Evolutionary conservation across 331 rosid genomes (phyloP).

Genomic region (Acacia pycnantha): DNA sequence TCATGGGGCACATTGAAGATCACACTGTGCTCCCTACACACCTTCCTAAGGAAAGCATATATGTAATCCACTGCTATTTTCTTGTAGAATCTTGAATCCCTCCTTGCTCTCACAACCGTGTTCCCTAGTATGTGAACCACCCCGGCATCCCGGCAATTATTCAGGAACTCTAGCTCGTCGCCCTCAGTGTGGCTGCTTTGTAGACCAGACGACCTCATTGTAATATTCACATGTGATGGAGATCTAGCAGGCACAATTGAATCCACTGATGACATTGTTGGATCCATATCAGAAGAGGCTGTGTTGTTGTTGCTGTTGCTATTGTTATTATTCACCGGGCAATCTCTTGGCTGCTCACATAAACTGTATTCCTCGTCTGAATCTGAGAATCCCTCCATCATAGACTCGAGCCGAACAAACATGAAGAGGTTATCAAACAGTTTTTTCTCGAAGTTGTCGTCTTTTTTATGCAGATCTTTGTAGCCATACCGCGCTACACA

Average conservation of each 20-base stretch:
- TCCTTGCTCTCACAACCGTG: constrained; percentile 80
- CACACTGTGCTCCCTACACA: constrained; percentile 90
- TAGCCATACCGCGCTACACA: constrained; percentile 94
- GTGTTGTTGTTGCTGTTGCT: constrained; percentile 39
- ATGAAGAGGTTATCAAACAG: constrained; percentile 71
- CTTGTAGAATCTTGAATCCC: constrained; percentile 81
- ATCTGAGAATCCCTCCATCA: constrained; percentile 97
- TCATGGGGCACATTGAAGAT: constrained; percentile 96
- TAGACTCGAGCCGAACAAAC: constrained; percentile 77
- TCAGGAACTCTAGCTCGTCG: constrained; percentile 78
- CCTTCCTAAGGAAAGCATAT: constrained; percentile 92
- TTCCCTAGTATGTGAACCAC: constrained; percentile 98
- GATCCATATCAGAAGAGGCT: constrained; percentile 36
- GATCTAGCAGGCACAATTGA: constrained; percentile 64
- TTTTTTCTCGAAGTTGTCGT: constrained; percentile 89
- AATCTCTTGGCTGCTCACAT: constrained; percentile 40
- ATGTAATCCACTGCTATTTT: constrained; percentile 87
- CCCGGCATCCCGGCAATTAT: constrained; percentile 77
- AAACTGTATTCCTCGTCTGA: constrained; percentile 85
- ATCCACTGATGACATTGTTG: constrained; percentile 53
- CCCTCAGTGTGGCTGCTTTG: constrained; percentile 56
- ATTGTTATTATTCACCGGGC: constrained; percentile 36
- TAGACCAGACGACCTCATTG: constrained; percentile 42
- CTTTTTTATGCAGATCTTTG: constrained; percentile 86
- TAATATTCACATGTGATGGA: constrained; percentile 40